Evolutionary conservation across 805 yeast species (phyloP).

Genomic region (Candida suzukii): DNA sequence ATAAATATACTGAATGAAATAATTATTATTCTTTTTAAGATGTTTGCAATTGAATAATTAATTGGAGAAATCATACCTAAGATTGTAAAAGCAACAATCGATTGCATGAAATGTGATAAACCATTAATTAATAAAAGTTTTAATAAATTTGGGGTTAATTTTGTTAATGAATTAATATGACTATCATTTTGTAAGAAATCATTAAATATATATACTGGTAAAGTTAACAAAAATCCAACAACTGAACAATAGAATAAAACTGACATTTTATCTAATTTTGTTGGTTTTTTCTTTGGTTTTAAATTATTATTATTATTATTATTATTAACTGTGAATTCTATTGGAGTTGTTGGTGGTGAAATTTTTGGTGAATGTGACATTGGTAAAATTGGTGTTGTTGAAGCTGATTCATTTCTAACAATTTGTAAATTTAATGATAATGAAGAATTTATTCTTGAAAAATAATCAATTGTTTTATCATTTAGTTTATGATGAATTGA

Average conservation of each 20-base stretch:
- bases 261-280: constrained; percentile 61
- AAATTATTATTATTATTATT: constrained; percentile 3
- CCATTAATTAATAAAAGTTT: constrained; percentile 53
- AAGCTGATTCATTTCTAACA: constrained; percentile 24
- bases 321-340: too few relatives aligned
- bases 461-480: constrained; percentile 14
- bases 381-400: constrained; percentile 27
- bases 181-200: constrained; percentile 33
- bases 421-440: constrained; percentile 20
- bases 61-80: constrained; percentile 69
- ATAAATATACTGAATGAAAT: constrained; percentile 58
- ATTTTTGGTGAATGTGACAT: constrained; percentile 21
- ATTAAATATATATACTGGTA: constrained; percentile 56
- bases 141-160: constrained; percentile 19
- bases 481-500: constrained; percentile 15
- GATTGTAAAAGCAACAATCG: constrained; percentile 69
- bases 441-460: constrained; percentile 16
- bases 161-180: constrained; percentile 23
- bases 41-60: constrained; percentile 73
- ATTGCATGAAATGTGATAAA: constrained; percentile 61
- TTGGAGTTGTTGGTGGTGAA: constrained; percentile 18
- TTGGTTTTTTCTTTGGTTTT: constrained; percentile 11
- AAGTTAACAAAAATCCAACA: constrained; percentile 59
- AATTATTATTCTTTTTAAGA: constrained; percentile 65
- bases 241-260: constrained; percentile 66